Base-by-base conservation (phyloP, 1,139 yeast species). In the Hansenula lynferdii region DNA sequence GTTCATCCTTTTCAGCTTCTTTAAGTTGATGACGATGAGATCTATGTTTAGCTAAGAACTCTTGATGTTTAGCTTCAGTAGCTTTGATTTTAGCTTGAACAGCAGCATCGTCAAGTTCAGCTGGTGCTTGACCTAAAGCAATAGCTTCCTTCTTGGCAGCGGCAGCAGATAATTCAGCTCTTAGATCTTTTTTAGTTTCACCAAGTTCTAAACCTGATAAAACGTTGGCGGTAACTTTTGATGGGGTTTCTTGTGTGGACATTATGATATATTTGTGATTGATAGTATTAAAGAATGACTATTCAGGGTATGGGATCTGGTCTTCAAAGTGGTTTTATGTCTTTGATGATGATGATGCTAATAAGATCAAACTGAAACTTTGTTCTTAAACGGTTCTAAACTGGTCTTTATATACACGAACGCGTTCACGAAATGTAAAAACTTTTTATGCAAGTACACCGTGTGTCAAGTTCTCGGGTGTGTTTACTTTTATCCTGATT, bases 1-100 rank as follows among this genome's bases (percentile, higher is more conserved):
- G 97, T 72, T 92, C 99, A 42, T 86, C 86, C 63, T 77, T 77
- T 71, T 92, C 96, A 54, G 75, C 53, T 47, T 70, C 87, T 69
- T 82, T 83, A 54, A 89, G 69, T 48, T 74, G 49, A 55, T 77
- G 83, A 69, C 94, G 83, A 60, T 80, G 89, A 31, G 73, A 78
- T 53, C 67, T 72, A 65, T 82, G 90, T 48, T 69, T 64, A 36
- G 62, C 60, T 58, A 83, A 67, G 62, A 83, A 84, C 37, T 65
- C 63, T 42, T 64, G 50, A 61, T 84, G 94, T 22, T 49, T 54
- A 25, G 43, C 48, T 26, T 33, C 36, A 24, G 39, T 18, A 21
- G 26, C 23, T 34, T 34, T 21, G 20, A 21, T 10, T 30, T 16
- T 30, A 15, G 9, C 8, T 19, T 19, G 18, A 31, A 22, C 21